Base-by-base conservation (phyloP, 2,329 filamentous ascomycete genomes). In the Ophiostoma sp. region DNA sequence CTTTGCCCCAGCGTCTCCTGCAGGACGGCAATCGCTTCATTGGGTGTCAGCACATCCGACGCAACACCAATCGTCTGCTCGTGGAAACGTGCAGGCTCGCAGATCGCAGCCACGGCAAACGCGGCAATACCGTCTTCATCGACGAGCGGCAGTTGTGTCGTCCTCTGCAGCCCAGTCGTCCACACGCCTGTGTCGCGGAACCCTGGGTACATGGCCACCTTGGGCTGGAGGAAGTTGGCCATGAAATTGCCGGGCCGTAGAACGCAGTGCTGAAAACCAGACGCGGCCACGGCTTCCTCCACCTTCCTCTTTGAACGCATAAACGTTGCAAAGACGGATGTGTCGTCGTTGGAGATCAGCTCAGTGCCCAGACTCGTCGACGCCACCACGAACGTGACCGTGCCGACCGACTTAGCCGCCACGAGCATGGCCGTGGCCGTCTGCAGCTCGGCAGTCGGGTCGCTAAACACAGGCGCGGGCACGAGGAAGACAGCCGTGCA, bases 221-320 rank as follows among this genome's bases (percentile, higher is more conserved):
- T 76, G 3, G 83, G 83, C 4, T 76, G 70, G 4, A 85, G 67
- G 72, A 81, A 82, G 73, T 87, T 86, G 27, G 79, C 78, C 80
- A 84, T 83, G 77, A 87, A 86, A 73, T 79, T 80, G 1, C 81
- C 82, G 0, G 83, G 83, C 1, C 83, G 81, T 1, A 87, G 74
- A 31, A 86, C 79, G 0, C 81, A 86, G 8, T 75, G 72, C 17
- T 79, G 72, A 71, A 84, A 81, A 1, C 79, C 79, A 1, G 76
- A 74, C 10, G 73, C 0, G 10, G 52, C 52, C 10, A 57, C 52
- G 10, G 52, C 52, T 13, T 27, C 23, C 27, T 57, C 52, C 8
- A 57, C 6, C 52, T 27, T 57, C 17, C 8, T 57, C 52, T 27
- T 57, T 7, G 10, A 57, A n/a, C 52, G 52, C 52, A 57, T 57